Evolutionary conservation across 1,284 basidiomycete genomes (phyloP).

Genomic region (Ceratobasidium sp.): DNA sequence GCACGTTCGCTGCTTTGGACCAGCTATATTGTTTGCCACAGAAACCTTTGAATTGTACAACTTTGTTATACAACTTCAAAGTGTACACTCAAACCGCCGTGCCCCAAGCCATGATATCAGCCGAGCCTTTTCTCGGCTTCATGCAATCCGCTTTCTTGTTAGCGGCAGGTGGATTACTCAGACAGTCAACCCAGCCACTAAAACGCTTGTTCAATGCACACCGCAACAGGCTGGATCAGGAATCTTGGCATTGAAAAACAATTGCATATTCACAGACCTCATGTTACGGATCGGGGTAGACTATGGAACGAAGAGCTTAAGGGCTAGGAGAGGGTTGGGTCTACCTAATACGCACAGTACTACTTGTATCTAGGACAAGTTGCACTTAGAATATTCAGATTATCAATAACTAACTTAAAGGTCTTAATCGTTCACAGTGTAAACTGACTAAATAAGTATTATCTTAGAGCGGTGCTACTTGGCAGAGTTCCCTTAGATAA

Average conservation of each 20-base stretch:
- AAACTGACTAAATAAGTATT: too few relatives aligned
- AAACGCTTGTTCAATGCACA: not conserved
- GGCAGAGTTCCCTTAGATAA: too few relatives aligned
- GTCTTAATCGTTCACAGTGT: too few relatives aligned
- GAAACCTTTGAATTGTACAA: constrained; percentile 63
- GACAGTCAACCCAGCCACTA: not conserved
- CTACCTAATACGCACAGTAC: too few relatives aligned
- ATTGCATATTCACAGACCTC: too few relatives aligned
- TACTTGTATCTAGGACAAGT: too few relatives aligned
- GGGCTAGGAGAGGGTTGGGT: too few relatives aligned
- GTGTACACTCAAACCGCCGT: constrained; percentile 59
- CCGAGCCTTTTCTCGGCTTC: not conserved
- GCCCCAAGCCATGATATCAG: constrained; percentile 59
- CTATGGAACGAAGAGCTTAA: too few relatives aligned
- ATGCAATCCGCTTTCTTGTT: not conserved
- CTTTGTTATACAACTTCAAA: constrained; percentile 57
- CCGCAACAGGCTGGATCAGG: not conserved
- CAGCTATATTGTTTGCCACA: constrained; percentile 57
- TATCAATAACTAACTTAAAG: too few relatives aligned
- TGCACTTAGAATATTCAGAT: too few relatives aligned
- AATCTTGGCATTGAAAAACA: not conserved
- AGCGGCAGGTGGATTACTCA: not conserved
- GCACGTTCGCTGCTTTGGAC: constrained; percentile 53
- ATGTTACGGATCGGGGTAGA: too few relatives aligned
- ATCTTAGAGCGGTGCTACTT: too few relatives aligned